phyloP scores from a whole-genome alignment of 148 eudicot species.

The Dysphania ambrosioides region DNA sequence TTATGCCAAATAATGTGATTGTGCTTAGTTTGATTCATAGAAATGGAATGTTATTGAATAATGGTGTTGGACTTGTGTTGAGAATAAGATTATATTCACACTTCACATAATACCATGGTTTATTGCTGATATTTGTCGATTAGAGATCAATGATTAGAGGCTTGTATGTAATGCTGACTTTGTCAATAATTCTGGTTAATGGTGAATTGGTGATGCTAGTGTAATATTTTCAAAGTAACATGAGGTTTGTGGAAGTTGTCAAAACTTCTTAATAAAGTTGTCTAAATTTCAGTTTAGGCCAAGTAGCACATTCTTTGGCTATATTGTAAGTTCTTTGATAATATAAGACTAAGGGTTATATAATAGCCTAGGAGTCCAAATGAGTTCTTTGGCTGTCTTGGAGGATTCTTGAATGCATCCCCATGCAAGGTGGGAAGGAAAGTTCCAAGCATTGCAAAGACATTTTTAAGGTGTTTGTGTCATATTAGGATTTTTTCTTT shows the following conservation, averaged over 20 bases:
- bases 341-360: too few species aligned
- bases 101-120: not conserved
- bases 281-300: not conserved
- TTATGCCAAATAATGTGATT: not conserved
- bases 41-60: not conserved
- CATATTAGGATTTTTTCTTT: too few species aligned
- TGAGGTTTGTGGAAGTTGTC: not conserved
- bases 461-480: too few species aligned
- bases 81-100: not conserved
- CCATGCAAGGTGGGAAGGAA: too few species aligned
- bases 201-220: not conserved
- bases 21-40: not conserved
- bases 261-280: too few species aligned
- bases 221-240: not conserved
- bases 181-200: not conserved
- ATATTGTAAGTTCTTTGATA: not conserved
- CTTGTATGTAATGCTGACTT: not conserved
- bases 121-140: not conserved
- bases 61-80: not conserved
- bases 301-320: constrained; percentile 8
- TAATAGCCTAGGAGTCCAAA: too few species aligned
- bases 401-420: too few species aligned
- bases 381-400: too few species aligned
- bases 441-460: too few species aligned
- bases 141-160: not conserved